A percentile compares a stretch with the other conserved stretches of the same genome.
phyloP scores from a whole-genome alignment of 768 basidiomycete genomes.

The Serendipita vermifera region DNA sequence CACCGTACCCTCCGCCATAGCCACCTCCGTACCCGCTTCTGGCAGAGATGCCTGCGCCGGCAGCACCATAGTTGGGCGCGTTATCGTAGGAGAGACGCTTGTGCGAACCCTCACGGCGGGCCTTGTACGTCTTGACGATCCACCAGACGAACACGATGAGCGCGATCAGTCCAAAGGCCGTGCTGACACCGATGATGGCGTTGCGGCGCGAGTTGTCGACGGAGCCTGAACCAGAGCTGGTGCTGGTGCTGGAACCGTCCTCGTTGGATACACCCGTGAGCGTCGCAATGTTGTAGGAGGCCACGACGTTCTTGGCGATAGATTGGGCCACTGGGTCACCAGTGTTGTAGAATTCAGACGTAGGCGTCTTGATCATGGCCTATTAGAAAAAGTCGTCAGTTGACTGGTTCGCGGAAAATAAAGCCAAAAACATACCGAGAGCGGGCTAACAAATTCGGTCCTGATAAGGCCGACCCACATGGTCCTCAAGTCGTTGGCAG shows the following conservation, averaged over 20 bases:
- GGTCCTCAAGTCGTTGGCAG: constrained; percentile 50
- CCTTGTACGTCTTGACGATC: constrained; percentile 19
- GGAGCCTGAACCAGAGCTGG: constrained; percentile 18
- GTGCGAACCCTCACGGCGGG: not conserved
- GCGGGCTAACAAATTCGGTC: constrained; percentile 35
- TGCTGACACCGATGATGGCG: constrained; percentile 85
- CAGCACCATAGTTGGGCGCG: not conserved
- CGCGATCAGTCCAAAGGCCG: constrained; percentile 65
- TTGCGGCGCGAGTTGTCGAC: constrained; percentile 50
- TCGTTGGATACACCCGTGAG: constrained; percentile 7
- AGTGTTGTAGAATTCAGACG: constrained; percentile 15
- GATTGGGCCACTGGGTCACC: not conserved
- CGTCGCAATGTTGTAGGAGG: not conserved
- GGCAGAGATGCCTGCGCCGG: not conserved
- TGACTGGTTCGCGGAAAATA: too few relatives aligned
- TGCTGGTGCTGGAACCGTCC: constrained; percentile 19
- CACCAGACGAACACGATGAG: constrained; percentile 61
- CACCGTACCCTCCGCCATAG: not conserved
- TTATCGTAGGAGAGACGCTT: not conserved
- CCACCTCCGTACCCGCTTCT: too few relatives aligned
- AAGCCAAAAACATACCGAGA: constrained; percentile 31
- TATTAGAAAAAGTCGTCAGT: not conserved
- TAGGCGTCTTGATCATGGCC: constrained; percentile 16
- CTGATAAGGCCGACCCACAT: constrained; percentile 65
- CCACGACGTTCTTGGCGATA: not conserved